Evolutionary conservation across 805 yeast species (phyloP), one percentile per base, ranked within the genome.

Genomic region (Ogataea paraovalis): DNA sequence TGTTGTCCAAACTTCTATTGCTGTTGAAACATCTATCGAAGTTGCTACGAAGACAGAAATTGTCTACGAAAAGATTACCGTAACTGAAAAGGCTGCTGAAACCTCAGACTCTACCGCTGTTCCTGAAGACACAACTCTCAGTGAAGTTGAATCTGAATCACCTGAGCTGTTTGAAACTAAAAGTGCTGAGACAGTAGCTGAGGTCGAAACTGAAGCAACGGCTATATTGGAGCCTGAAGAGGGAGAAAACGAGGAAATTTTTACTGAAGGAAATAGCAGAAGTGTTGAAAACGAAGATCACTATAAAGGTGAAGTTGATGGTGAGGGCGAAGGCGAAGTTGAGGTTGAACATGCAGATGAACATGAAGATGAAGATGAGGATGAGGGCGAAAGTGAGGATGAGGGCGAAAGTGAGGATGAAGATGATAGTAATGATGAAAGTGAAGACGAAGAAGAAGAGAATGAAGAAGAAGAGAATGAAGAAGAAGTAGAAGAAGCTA

Each of bases 41-140:
- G 28, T 25, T 6, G 28, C 44, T 12, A 36, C 28, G 13, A 16
- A 39, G 19, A 21, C 18, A 9, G 34, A 34, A 21, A 33, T 37
- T 6, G 47, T 50, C 5, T 32, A 43, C 27, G 42, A 48, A 30
- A 28, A 42, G 2, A 44, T 51, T 20, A 51, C 49, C 16, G 45
- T 39, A 12, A 43, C 49, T 14, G 47, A 50, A 32, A 43, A 44
- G 2, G 39, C 33, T 25, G 33, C 42, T 22, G 48, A 28, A 36
- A 44, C 47, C 10, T 14, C 45, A 16, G 36, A 5, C 9, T 16
- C 46, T 19, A 6, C 21, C 16, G 12, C 14, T 4, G 18, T 14
- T 14, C 6, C n/a, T 30, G 16, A 30, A 10, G 34, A 14, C 12
- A 30, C 34, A 30, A 5, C 34, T 12, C 5, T 14, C n/a, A 30